Percentiles rank a stretch among this genome's conserved stretches.
Evolutionary conservation across 768 basidiomycete species (phyloP).

Genomic region (Hysterangium stoloniferum): DNA sequence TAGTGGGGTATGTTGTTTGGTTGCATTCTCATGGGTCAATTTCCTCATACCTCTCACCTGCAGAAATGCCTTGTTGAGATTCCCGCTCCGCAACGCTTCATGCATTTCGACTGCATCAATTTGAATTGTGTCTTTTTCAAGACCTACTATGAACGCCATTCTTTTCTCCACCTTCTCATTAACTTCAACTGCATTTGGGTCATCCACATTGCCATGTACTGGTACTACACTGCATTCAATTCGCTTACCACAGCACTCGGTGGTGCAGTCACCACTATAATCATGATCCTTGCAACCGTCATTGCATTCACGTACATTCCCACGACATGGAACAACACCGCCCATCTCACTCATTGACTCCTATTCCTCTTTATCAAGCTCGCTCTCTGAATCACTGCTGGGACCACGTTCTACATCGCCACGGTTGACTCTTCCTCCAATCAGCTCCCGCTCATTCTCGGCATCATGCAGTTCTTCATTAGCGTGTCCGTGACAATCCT

Average conservation of each 20-base stretch:
- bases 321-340: constrained; percentile 97
- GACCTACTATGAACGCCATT: constrained; percentile 96
- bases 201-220: constrained; percentile 90
- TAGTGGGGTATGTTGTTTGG: constrained; percentile 61
- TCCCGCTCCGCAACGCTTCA: constrained; percentile 85
- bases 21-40: background rate
- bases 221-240: constrained; percentile 94
- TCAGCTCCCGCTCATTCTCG: constrained; percentile 80
- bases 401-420: constrained; percentile 91
- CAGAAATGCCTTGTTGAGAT: constrained; percentile 89
- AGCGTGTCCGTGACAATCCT: constrained; percentile 79
- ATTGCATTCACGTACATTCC: constrained; percentile 98
- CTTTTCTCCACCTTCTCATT: constrained; percentile 93
- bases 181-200: constrained; percentile 99
- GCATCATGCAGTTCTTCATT: constrained; percentile 94
- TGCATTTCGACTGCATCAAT: constrained; percentile 94
- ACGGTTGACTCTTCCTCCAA: constrained; percentile 64
- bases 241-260: constrained; percentile 87
- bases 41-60: constrained; percentile 1
- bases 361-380: constrained; percentile 90
- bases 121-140: constrained; percentile 98
- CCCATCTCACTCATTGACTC: constrained; percentile 86
- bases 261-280: constrained; percentile 89
- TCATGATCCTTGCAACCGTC: constrained; percentile 93
- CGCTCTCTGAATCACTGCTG: constrained; percentile 77